Evolutionary conservation across 495 filamentous ascomycete genomes (phyloP), one percentile per base, ranked within the genome.

Genomic region (Massariosphaeria phaeospora): DNA sequence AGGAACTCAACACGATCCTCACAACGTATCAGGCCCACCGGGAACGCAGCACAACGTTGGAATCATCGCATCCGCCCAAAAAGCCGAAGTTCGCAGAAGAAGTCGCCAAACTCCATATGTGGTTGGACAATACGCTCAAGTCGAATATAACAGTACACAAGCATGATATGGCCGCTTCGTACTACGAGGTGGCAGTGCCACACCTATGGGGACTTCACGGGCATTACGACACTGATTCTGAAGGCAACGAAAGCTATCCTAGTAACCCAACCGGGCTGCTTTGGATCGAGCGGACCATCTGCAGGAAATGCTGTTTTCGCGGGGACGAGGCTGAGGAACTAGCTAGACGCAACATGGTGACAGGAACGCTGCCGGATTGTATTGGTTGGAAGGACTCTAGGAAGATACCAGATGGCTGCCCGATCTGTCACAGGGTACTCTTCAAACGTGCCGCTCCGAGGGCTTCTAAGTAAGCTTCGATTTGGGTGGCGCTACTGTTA

Each of bases 391-490:
- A 30, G 25, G 48, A 40, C 24, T 15, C 18, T 1, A 36, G 41
- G 13, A 40, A n/a, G 11, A 21, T 18, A 3, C 34, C 11, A 2
- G 36, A 51, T 24, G 13, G 24, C 48, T 51, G 48, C 36, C 33
- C 21, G 18, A 13, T 41, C 9, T 51, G 48, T 27, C n/a, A 41
- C 34, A 40, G 33, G 24, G 30, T 51, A 18, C 48, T 51, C 24
- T 51, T 51, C 24, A 51, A 41, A 38, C 10, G 3, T 7, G 23
- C 21, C 27, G 6, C 10, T 10, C 20, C 12, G 12, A 24, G 21
- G 21, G 23, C 8, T 11, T 18, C 17, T 41, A 8, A 41, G 9
- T 7, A 10, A 41, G 7, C 40, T 21, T 43, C 21, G 21, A 43
- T 21, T 21, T 12, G 2, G 25, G 40, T 8, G 9, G 9, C n/a